These are phyloP conservation scores for Cadophora sp. DNA, from an alignment of 2,329 filamentous ascomycete genomes.

Conservation along the genomic window DNA sequence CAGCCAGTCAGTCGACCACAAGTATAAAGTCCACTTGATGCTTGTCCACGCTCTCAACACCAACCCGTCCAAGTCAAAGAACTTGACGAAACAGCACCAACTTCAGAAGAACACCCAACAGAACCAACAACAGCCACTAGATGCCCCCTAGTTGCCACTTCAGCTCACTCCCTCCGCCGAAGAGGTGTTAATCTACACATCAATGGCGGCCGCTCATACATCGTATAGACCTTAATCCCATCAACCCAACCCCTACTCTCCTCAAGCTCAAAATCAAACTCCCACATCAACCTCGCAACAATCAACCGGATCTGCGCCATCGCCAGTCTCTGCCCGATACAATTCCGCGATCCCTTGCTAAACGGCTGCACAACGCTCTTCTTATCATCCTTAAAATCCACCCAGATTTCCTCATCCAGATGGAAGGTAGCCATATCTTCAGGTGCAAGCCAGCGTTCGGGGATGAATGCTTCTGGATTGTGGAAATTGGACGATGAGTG, in stretches of 20 bases:
- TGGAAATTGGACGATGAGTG: conserved; percentile 31
- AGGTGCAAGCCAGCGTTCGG: conserved; percentile 37
- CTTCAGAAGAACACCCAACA: too few relatives aligned
- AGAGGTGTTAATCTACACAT: conserved; percentile 25
- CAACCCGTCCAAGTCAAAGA: too few relatives aligned
- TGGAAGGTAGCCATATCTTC: conserved; percentile 13
- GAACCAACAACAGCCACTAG: too few relatives aligned
- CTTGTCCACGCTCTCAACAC: too few relatives aligned
- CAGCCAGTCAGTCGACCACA: too few relatives aligned
- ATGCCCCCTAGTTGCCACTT: too few relatives aligned
- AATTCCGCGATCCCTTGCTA: conserved; percentile 18
- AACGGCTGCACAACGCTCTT: conserved; percentile 6
- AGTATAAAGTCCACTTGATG: too few relatives aligned
- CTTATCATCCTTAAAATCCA: not conserved
- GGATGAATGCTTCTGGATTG: conserved; percentile 31
- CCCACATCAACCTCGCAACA: conserved; percentile 26
- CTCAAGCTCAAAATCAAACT: conserved; percentile 31
- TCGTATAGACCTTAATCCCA: conserved; percentile 21
- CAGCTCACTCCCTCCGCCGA: not conserved
- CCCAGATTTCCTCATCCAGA: conserved; percentile 27
- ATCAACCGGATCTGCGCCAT: conserved; percentile 30
- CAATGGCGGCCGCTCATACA: conserved; percentile 26
- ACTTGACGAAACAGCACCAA: too few relatives aligned
- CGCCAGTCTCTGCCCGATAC: conserved; percentile 29
- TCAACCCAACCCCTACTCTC: conserved; percentile 24